These are phyloP conservation scores for Sclerotinia trifoliorum DNA, from an alignment of 2,329 filamentous ascomycete species.

Conservation along the genomic window DNA sequence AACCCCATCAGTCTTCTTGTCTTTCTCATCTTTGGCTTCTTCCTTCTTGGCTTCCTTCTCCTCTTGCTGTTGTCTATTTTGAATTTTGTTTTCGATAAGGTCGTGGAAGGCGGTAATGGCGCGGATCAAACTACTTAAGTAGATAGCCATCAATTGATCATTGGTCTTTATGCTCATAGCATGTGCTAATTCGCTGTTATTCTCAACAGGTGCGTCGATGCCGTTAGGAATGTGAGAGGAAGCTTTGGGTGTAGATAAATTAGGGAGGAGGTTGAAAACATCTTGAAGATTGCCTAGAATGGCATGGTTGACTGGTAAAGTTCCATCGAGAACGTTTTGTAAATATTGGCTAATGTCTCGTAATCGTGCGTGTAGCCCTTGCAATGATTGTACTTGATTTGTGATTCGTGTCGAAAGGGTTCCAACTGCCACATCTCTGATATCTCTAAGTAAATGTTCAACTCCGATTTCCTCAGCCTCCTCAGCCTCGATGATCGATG, in stretches of 20 bases:
- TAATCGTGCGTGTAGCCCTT: constrained; percentile 90
- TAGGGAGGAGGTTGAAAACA: constrained; percentile 96
- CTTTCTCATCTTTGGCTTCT: constrained; percentile 58
- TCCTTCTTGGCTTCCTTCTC: constrained; percentile 84
- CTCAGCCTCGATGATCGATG: constrained; percentile 97
- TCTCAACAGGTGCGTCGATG: constrained; percentile 46
- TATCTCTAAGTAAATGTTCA: constrained; percentile 95
- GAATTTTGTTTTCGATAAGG: constrained; percentile 99
- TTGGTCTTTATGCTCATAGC: constrained; percentile 99
- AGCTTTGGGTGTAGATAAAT: constrained; percentile 79
- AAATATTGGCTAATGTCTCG: constrained; percentile 95
- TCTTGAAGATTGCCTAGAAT: constrained; percentile 99
- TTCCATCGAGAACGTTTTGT: constrained; percentile 89
- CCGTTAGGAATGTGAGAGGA: constrained; percentile 54
- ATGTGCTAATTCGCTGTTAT: constrained; percentile 84
- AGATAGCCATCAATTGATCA: constrained; percentile 98
- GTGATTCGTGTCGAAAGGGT: constrained; percentile 96
- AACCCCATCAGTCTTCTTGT: constrained; percentile 58
- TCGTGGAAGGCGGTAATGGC: constrained; percentile 99
- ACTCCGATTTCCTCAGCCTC: constrained; percentile 99
- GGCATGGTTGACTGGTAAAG: constrained; percentile 93
- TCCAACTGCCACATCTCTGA: constrained; percentile 95
- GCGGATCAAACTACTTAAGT: constrained; percentile 91
- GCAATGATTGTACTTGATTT: constrained; percentile 94
- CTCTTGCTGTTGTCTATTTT: constrained; percentile 95